These are phyloP conservation scores for Solanum pimpinellifolium DNA, from an alignment of 257 asterid species.

Conservation along the genomic window DNA sequence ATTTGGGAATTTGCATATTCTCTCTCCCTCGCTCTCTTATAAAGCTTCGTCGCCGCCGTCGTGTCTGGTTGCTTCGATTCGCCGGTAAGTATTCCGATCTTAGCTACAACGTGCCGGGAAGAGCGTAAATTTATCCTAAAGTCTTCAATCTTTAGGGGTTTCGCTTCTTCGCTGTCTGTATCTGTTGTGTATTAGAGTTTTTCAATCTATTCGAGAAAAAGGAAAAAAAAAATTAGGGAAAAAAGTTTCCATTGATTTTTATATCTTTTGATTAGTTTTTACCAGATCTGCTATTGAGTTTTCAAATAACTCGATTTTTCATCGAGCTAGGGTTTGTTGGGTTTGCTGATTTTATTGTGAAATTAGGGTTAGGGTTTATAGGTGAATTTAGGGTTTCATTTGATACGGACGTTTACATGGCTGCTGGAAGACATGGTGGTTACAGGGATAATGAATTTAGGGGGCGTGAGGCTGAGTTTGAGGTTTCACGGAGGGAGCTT, in stretches of 20 bases:
- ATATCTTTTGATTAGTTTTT: background rate
- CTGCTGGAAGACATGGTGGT: conserved; percentile 71
- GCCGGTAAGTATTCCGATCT: conserved; percentile 1
- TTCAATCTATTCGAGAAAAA: background rate
- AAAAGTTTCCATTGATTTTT: background rate
- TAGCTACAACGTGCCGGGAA: background rate
- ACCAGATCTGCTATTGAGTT: background rate
- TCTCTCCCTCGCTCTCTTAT: conserved; percentile 9
- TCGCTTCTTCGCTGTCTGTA: background rate
- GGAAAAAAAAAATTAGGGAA: background rate
- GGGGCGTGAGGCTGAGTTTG: background rate
- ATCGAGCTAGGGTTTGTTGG: background rate
- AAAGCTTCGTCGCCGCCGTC: conserved; percentile 1
- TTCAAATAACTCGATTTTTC: background rate
- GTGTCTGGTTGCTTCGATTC: background rate
- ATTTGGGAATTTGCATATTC: background rate
- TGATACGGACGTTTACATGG: conserved; percentile 27
- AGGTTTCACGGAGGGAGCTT: background rate
- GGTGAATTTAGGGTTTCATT: background rate
- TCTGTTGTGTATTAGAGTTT: background rate
- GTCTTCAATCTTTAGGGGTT: background rate
- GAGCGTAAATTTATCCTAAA: background rate
- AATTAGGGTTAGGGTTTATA: conserved; percentile 11
- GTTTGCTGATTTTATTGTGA: background rate
- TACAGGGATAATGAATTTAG: conserved; percentile 51